phyloP scores from a whole-genome alignment of 2,329 filamentous ascomycete species.

The Venturia oleaginea region DNA sequence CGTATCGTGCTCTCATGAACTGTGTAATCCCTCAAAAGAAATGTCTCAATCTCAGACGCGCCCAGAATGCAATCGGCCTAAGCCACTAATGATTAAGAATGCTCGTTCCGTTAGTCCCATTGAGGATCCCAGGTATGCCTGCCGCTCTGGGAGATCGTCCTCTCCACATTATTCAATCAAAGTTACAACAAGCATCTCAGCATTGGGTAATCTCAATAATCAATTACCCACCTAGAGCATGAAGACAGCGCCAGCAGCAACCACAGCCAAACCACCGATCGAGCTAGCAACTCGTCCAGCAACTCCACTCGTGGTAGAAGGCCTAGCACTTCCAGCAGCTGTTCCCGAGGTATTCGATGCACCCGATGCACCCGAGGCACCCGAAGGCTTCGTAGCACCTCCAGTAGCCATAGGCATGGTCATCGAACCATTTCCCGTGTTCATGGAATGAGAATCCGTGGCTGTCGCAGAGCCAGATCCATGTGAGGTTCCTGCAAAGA shows the following conservation, averaged over 20 bases:
- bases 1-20: background rate
- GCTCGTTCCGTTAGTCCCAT: too few relatives aligned
- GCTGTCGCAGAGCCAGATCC: background rate
- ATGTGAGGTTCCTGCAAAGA: background rate
- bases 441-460: background rate
- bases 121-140: too few relatives aligned
- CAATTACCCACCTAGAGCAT: background rate
- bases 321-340: background rate
- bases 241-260: slow-evolving; percentile 1
- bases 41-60: background rate
- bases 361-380: background rate
- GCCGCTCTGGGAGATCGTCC: too few relatives aligned
- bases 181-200: background rate
- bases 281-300: background rate
- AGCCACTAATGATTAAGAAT: too few relatives aligned
- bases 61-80: background rate
- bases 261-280: background rate
- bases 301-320: slow-evolving; percentile 2
- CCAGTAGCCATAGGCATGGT: background rate
- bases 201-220: background rate
- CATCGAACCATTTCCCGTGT: background rate
- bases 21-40: background rate
- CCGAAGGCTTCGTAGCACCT: background rate
- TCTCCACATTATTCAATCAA: background rate
- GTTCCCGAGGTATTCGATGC: background rate